Percentiles rank a stretch among this genome's conserved stretches.
Conservation (phyloP, 176 grass and related monocot species). For the Aegilops longissima region DNA sequence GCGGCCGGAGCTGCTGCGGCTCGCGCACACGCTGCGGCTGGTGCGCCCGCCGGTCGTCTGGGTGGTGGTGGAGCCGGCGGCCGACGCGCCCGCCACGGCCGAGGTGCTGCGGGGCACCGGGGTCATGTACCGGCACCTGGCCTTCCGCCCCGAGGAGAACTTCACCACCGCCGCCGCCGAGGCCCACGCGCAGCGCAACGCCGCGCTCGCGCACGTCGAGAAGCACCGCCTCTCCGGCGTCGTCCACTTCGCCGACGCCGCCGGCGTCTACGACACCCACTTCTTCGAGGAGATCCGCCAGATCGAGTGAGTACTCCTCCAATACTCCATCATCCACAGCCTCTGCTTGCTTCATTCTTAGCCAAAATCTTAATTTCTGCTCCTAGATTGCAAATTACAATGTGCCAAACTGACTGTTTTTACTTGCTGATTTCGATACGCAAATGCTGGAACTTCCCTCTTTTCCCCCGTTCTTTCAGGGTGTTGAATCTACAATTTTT, state of each 20-base stretch:
- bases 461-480: neutral
- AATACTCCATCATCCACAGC: no score
- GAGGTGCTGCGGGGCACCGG: slow-evolving; percentile 75
- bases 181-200: slow-evolving; percentile 86
- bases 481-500: slow-evolving; percentile 4
- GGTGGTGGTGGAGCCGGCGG: slow-evolving; percentile 77
- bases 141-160: slow-evolving; percentile 79
- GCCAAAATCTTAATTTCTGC: neutral
- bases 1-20: slow-evolving; percentile 50
- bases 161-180: slow-evolving; percentile 63
- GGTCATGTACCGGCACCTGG: slow-evolving; percentile 94
- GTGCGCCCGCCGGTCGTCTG: slow-evolving; percentile 79
- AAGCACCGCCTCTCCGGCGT: slow-evolving; percentile 76
- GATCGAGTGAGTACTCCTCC: slow-evolving; percentile 61
- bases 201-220: slow-evolving; percentile 88
- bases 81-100: slow-evolving; percentile 49
- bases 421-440: neutral
- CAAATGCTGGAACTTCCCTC: no score
- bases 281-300: slow-evolving; percentile 91
- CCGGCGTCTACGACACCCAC: slow-evolving; percentile 59
- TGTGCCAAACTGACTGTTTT: neutral
- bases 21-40: slow-evolving; percentile 71
- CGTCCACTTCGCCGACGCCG: slow-evolving; percentile 71
- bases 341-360: neutral
- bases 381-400: slow-evolving; percentile 25